Conservation (phyloP, 2,329 filamentous ascomycete genomes). For the Alternaria panax region DNA sequence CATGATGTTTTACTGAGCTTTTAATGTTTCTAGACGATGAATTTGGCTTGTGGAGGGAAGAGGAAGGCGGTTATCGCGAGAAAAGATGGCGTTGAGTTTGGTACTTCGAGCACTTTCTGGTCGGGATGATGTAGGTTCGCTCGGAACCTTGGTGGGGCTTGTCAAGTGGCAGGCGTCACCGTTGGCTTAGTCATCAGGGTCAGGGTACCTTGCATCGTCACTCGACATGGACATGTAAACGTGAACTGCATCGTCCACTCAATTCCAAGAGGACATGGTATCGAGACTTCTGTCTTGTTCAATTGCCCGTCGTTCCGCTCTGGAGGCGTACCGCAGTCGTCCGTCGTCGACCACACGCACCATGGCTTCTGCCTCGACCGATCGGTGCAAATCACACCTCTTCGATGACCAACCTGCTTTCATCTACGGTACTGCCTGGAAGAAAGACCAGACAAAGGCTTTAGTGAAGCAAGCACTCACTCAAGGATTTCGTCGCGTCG, state of each 20-base stretch:
- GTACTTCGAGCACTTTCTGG: slow-evolving; percentile 22
- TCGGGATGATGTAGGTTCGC: slow-evolving; percentile 18
- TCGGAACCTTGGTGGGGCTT: slow-evolving; percentile 24
- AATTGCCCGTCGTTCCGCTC: not conserved
- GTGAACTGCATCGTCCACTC: not conserved
- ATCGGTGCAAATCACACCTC: slow-evolving; percentile 21
- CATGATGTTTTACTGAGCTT: slow-evolving; percentile 21
- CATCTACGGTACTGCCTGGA: slow-evolving; percentile 89
- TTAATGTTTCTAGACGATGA: too few relatives aligned
- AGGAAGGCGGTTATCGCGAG: not conserved
- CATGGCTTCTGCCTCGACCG: slow-evolving; percentile 28
- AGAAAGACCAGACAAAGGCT: slow-evolving; percentile 70
- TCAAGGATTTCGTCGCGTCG: slow-evolving; percentile 74
- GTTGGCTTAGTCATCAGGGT: slow-evolving; percentile 17
- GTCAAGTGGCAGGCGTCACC: slow-evolving; percentile 4
- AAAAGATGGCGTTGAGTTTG: not conserved
- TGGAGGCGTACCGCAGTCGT: not conserved
- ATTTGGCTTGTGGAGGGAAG: not conserved
- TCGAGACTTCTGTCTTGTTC: not conserved
- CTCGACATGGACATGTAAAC: not conserved
- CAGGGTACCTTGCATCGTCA: slow-evolving; percentile 1
- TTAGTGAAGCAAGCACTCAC: slow-evolving; percentile 74
- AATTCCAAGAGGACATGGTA: not conserved
- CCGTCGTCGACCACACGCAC: slow-evolving; percentile 7
- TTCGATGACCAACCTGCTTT: slow-evolving; percentile 45